These are phyloP conservation scores for Fusarium guadeloupense DNA, from an alignment of 2,329 filamentous ascomycete species.

Conservation along the genomic window DNA sequence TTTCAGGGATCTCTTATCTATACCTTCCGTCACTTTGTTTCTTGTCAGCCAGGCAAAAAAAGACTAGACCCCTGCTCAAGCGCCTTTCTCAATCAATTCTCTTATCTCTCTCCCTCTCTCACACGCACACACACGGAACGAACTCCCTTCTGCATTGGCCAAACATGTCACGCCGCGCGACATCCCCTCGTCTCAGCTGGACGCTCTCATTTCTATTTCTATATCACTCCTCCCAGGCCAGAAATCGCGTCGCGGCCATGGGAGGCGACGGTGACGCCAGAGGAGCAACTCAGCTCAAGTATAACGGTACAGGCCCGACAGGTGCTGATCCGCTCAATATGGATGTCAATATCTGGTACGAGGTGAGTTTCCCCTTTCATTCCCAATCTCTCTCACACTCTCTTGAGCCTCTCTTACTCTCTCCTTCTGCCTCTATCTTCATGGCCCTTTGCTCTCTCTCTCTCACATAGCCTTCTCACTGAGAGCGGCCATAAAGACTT, in stretches of 20 bases:
- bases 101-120: background rate
- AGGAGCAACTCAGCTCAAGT: slow-evolving; percentile 57
- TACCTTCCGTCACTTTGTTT: background rate
- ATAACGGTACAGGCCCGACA: slow-evolving; percentile 70
- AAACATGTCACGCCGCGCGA: slow-evolving; percentile 16
- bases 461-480: background rate
- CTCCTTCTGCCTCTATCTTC: background rate
- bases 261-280: slow-evolving; percentile 54
- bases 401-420: too few species aligned
- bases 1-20: slow-evolving; percentile 30
- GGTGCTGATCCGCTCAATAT: slow-evolving; percentile 74
- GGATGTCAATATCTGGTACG: slow-evolving; percentile 81
- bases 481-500: slow-evolving; percentile 2
- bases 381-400: too few species aligned
- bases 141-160: slow-evolving; percentile 14
- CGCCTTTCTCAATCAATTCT: background rate
- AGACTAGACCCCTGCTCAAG: background rate
- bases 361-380: slow-evolving; percentile 68
- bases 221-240: slow-evolving; percentile 32
- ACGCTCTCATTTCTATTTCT: slow-evolving; percentile 23
- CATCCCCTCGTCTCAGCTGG: slow-evolving; percentile 3
- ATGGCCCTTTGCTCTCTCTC: background rate
- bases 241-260: slow-evolving; percentile 28
- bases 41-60: background rate
- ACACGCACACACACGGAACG: too few species aligned